Conservation (phyloP, 1,284 basidiomycete genomes). For the Cystobasidiaceae sp. region DNA sequence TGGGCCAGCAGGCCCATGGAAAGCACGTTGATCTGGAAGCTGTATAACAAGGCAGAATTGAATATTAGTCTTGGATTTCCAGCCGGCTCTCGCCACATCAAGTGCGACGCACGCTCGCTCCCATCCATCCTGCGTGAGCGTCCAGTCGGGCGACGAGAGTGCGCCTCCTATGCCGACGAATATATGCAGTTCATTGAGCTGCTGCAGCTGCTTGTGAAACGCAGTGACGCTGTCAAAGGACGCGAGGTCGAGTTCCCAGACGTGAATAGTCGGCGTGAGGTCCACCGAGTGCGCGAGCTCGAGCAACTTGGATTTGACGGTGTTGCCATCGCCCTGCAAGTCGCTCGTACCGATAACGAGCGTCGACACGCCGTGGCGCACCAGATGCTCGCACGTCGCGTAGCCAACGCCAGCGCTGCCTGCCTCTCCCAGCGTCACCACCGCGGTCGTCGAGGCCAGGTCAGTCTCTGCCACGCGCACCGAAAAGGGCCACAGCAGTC, state of each 20-base stretch:
- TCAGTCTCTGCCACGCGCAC: not conserved
- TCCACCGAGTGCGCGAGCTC: not conserved
- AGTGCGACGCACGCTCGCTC: slow-evolving; percentile 33
- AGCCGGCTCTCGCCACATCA: too few relatives aligned
- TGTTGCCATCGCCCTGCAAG: slow-evolving; percentile 12
- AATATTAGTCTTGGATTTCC: too few relatives aligned
- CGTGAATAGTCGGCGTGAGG: not conserved
- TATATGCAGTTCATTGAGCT: slow-evolving; percentile 31
- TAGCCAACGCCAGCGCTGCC: slow-evolving; percentile 4
- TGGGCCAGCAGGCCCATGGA: slow-evolving; percentile 33
- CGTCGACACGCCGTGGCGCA: not conserved
- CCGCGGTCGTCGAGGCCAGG: not conserved
- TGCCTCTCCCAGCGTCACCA: slow-evolving; percentile 1
- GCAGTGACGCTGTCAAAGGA: slow-evolving; percentile 33
- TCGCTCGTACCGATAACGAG: not conserved
- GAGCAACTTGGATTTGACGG: not conserved
- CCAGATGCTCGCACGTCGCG: slow-evolving; percentile 2
- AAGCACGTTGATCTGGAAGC: slow-evolving; percentile 37
- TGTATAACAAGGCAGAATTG: too few relatives aligned
- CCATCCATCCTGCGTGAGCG: slow-evolving; percentile 30
- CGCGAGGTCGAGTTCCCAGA: slow-evolving; percentile 37
- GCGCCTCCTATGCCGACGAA: slow-evolving; percentile 30
- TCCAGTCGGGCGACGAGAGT: not conserved
- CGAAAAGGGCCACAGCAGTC: slow-evolving; percentile 4
- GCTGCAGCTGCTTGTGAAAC: slow-evolving; percentile 28